Conservation (phyloP, 2,329 filamentous ascomycete species). For the Pyrenochaeta sp. region DNA sequence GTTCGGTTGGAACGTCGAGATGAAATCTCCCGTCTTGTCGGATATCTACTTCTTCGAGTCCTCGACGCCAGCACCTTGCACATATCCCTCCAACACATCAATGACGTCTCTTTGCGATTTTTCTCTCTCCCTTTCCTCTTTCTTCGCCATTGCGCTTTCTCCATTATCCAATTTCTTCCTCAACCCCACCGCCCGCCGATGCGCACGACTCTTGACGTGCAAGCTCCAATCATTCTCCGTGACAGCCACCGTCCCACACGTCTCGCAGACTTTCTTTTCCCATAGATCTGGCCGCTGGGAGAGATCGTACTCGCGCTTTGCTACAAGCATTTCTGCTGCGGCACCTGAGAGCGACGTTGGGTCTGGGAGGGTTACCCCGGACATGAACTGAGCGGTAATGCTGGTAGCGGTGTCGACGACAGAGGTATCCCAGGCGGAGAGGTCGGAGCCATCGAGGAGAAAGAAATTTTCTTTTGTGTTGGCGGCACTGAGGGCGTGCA, state of each 20-base stretch:
- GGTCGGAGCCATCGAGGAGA: slow-evolving; percentile 80
- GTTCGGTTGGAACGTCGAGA: too few relatives aligned
- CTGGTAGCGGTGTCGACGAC: slow-evolving; percentile 71
- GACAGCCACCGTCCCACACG: slow-evolving; percentile 68
- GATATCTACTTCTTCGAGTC: too few relatives aligned
- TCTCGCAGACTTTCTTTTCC: slow-evolving; percentile 69
- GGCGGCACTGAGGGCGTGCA: slow-evolving; percentile 70
- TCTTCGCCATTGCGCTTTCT: slow-evolving; percentile 36
- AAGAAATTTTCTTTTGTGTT: slow-evolving; percentile 68
- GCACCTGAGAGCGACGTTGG: slow-evolving; percentile 63
- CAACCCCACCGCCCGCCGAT: slow-evolving; percentile 55
- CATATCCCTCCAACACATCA: too few relatives aligned
- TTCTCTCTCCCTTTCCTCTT: slow-evolving; percentile 18
- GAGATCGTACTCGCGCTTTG: slow-evolving; percentile 60
- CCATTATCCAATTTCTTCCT: too few relatives aligned
- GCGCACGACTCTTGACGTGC: slow-evolving; percentile 63
- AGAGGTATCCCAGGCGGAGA: slow-evolving; percentile 65
- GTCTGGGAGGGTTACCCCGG: slow-evolving; percentile 57
- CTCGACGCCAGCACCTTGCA: too few relatives aligned
- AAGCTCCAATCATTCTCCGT: slow-evolving; percentile 65
- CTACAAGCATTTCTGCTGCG: slow-evolving; percentile 64
- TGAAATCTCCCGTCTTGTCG: too few relatives aligned
- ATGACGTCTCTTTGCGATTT: background rate
- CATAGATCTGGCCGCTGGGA: slow-evolving; percentile 54
- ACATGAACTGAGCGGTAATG: slow-evolving; percentile 70